A percentile compares a stretch with the other conserved stretches of the same genome.
Evolutionary conservation across 345 rosid genomes (phyloP).

Genomic region (Salix caprea): DNA sequence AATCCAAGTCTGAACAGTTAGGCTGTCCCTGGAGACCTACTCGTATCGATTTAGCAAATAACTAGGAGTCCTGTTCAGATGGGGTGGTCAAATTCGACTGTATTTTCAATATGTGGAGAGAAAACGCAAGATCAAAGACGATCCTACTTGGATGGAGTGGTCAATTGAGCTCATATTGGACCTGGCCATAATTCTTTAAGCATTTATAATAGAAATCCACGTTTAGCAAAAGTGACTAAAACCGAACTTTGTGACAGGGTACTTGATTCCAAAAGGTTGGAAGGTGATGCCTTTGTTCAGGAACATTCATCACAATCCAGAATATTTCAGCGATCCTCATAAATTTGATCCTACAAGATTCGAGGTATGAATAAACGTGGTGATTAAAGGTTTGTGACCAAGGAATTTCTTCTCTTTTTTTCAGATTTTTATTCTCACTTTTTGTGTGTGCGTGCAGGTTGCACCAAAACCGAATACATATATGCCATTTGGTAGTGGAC

Average conservation of each 20-base stretch:
- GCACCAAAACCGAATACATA: conserved; percentile 58
- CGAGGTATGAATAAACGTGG: conserved; percentile 40
- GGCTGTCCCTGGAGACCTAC: background rate
- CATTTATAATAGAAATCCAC: conserved; percentile 7
- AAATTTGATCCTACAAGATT: conserved; percentile 68
- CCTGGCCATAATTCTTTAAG: background rate
- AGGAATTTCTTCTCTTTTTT: background rate
- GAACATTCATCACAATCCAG: conserved; percentile 65
- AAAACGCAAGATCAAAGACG: background rate
- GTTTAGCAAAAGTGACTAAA: conserved; percentile 4
- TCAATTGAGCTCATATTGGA: background rate
- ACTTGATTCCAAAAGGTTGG: conserved; percentile 77
- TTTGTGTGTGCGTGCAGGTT: conserved; percentile 24
- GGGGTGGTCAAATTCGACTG: background rate
- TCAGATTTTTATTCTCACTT: background rate
- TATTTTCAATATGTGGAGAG: background rate
- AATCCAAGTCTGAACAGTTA: background rate
- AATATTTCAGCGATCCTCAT: conserved; percentile 54
- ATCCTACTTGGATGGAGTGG: background rate
- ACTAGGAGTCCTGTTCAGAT: background rate
- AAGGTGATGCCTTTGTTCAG: conserved; percentile 82
- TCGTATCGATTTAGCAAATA: background rate
- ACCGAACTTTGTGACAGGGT: conserved; percentile 36
- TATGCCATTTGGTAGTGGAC: conserved; percentile 76
- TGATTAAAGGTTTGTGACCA: background rate